Conservation (phyloP, 2,329 filamentous ascomycete species). For the Periconia sp. region DNA sequence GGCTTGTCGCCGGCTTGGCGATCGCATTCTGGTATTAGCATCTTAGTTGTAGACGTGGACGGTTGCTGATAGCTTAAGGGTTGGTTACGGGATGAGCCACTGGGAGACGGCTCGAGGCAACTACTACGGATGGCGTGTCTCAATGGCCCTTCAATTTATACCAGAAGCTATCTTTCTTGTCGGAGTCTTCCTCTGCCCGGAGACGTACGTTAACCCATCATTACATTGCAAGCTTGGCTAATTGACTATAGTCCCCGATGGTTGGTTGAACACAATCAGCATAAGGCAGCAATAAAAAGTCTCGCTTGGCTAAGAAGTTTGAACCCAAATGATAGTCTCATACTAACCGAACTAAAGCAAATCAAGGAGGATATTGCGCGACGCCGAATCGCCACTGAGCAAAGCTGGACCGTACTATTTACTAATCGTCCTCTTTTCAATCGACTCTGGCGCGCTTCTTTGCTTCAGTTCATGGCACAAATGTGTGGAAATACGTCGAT, state of each 20-base stretch:
- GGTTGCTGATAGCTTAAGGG: constrained; percentile 41
- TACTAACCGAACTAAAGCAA: constrained; percentile 42
- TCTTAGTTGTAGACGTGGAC: neutral
- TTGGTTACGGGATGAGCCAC: constrained; percentile 58
- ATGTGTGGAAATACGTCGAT: constrained; percentile 63
- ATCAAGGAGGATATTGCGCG: constrained; percentile 51
- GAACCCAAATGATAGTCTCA: constrained; percentile 38
- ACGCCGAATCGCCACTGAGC: constrained; percentile 39
- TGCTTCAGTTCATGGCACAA: constrained; percentile 62
- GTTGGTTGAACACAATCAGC: constrained; percentile 56
- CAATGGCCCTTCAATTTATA: constrained; percentile 55
- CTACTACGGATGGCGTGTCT: constrained; percentile 56
- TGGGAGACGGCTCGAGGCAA: constrained; percentile 52
- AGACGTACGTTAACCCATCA: constrained; percentile 52
- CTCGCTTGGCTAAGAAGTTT: constrained; percentile 54
- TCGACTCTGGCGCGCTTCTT: constrained; percentile 58
- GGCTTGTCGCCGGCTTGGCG: constrained; percentile 58
- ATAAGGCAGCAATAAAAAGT: constrained; percentile 47
- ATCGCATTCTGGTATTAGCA: constrained; percentile 56
- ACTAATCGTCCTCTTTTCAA: constrained; percentile 52
- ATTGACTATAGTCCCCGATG: constrained; percentile 53
- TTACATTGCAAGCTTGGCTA: neutral
- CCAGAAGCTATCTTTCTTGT: constrained; percentile 54
- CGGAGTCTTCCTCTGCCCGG: constrained; percentile 56
- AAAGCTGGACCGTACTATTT: constrained; percentile 53